These are phyloP conservation scores for Penicillium sp. DNA, from an alignment of 2,329 filamentous ascomycete species.

Conservation along the genomic window DNA sequence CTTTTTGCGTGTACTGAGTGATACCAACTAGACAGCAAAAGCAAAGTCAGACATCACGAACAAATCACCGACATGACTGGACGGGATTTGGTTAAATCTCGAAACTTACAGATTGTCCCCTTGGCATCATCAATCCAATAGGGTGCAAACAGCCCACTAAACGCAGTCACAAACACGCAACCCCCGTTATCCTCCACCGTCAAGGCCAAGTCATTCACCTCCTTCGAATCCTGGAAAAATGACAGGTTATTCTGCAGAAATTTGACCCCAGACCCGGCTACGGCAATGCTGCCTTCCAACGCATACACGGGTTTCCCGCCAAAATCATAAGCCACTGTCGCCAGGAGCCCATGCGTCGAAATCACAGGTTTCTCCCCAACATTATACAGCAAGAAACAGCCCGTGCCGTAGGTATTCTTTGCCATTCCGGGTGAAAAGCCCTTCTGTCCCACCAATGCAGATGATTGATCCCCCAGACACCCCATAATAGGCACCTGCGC, in stretches of 20 bases:
- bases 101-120: constrained; percentile 74
- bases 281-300: constrained; percentile 82
- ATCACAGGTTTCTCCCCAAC: constrained; percentile 85
- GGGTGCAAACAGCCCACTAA: constrained; percentile 87
- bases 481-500: constrained; percentile 75
- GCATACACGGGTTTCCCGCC: constrained; percentile 78
- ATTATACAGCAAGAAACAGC: constrained; percentile 89
- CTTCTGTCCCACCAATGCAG: constrained; percentile 82
- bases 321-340: constrained; percentile 88
- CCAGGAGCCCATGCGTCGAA: constrained; percentile 79
- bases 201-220: constrained; percentile 69
- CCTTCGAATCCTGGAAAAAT: constrained; percentile 65
- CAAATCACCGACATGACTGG: background rate
- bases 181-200: constrained; percentile 78
- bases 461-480: constrained; percentile 84
- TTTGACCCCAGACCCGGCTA: constrained; percentile 80
- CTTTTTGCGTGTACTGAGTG: constrained; percentile 81
- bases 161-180: constrained; percentile 86
- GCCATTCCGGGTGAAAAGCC: constrained; percentile 82
- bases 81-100: background rate
- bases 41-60: constrained; percentile 13
- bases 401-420: constrained; percentile 91
- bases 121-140: constrained; percentile 96
- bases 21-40: constrained; percentile 66
- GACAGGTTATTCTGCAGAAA: constrained; percentile 72